Evolutionary conservation across 208 protist genomes (phyloP).

Genomic region (Trypanosoma theileri): DNA sequence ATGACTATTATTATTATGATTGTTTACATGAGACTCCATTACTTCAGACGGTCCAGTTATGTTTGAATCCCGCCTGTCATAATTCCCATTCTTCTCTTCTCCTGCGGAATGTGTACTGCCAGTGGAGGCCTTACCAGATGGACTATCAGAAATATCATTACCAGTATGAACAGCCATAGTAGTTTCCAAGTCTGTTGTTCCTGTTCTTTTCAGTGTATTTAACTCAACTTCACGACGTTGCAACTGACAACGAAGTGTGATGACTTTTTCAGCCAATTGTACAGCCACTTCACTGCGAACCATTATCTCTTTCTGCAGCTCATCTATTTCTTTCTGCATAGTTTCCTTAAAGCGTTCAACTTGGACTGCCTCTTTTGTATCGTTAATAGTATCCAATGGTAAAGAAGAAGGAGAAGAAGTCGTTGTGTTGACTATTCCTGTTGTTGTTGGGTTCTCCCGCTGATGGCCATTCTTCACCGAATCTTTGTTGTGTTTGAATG

Average conservation of each 20-base stretch:
- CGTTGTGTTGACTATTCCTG: too few species aligned
- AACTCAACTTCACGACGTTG: constrained; percentile 9
- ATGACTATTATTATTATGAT: not conserved
- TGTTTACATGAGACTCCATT: not conserved
- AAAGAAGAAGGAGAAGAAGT: too few species aligned
- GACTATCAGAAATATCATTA: not conserved
- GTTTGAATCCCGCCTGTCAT: too few species aligned
- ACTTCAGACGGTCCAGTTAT: too few species aligned
- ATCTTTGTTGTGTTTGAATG: too few species aligned
- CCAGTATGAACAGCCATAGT: not conserved
- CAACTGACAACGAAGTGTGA: constrained; percentile 13
- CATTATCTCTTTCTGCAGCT: not conserved
- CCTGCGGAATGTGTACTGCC: too few species aligned
- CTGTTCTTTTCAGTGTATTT: not conserved
- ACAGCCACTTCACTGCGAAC: constrained; percentile 20
- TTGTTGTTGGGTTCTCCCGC: too few species aligned
- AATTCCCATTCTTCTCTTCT: too few species aligned
- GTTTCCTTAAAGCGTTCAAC: not conserved
- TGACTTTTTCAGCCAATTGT: constrained; percentile 22
- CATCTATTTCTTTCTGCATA: not conserved
- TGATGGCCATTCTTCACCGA: too few species aligned
- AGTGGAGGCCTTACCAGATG: not conserved
- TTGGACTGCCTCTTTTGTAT: not conserved
- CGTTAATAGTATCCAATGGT: too few species aligned
- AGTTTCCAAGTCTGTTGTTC: constrained; percentile 2